Conservation (phyloP, 257 asterid species). For the Perilla frutescens region DNA sequence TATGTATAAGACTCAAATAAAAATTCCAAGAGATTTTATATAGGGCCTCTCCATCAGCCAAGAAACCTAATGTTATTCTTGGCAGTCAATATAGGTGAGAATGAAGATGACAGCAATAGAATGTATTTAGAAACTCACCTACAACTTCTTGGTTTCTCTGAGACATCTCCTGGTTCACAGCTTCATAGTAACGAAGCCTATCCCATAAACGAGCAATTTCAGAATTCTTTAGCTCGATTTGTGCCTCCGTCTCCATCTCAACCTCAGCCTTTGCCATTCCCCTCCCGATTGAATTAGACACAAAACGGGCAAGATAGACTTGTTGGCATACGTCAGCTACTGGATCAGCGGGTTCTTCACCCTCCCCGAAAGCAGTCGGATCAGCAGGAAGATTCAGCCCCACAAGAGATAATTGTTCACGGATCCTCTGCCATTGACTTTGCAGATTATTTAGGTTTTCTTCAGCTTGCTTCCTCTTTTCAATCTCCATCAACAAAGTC, state of each 20-base stretch:
- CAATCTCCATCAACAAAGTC: constrained; percentile 83
- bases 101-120: constrained; percentile 10
- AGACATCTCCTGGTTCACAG: constrained; percentile 97
- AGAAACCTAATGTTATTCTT: not conserved
- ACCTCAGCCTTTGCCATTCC: constrained; percentile 90
- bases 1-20: not conserved
- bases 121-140: constrained; percentile 61
- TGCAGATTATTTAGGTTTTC: constrained; percentile 60
- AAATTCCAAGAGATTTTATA: constrained; percentile 3
- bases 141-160: constrained; percentile 94
- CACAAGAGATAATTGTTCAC: constrained; percentile 58
- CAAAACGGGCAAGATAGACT: constrained; percentile 65
- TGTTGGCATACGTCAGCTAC: constrained; percentile 67
- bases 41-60: not conserved
- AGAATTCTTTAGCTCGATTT: constrained; percentile 66
- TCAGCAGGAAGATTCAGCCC: constrained; percentile 76
- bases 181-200: constrained; percentile 83
- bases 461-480: constrained; percentile 83
- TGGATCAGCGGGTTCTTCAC: constrained; percentile 57
- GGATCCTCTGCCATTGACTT: constrained; percentile 71
- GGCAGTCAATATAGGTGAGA: constrained; percentile 11
- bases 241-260: constrained; percentile 87
- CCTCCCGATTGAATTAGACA: constrained; percentile 82
- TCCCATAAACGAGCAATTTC: constrained; percentile 90
- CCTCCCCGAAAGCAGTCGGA: constrained; percentile 50